A percentile compares a stretch with the other conserved stretches of the same genome.
Evolutionary conservation across 495 filamentous ascomycete species (phyloP).

Genomic region (Penicillium herquei): DNA sequence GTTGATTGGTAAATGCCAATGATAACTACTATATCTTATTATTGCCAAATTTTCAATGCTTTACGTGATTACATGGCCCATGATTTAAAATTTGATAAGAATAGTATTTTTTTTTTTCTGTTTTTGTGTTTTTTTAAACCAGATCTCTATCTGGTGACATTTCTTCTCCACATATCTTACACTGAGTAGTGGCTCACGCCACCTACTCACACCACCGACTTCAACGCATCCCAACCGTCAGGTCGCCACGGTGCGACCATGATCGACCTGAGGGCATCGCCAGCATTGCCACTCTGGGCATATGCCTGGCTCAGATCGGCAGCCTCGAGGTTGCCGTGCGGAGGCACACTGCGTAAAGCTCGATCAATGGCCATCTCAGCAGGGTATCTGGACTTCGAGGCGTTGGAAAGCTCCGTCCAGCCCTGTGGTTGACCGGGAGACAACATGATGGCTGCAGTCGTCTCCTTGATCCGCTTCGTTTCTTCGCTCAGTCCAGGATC

Average conservation of each 20-base stretch:
- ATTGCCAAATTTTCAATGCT: too few species aligned
- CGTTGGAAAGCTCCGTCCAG: conserved; percentile 69
- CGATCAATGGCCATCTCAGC: conserved; percentile 79
- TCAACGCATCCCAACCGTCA: conserved; percentile 60
- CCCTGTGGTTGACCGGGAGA: conserved; percentile 70
- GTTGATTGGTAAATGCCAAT: not conserved
- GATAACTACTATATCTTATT: not conserved
- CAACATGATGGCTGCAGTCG: conserved; percentile 71
- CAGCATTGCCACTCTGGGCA: conserved; percentile 66
- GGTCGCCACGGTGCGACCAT: conserved; percentile 78
- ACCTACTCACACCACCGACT: not conserved
- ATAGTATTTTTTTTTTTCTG: too few species aligned
- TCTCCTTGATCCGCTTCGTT: conserved; percentile 49
- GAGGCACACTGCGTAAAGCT: conserved; percentile 69
- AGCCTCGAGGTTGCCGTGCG: conserved; percentile 63
- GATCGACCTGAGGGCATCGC: conserved; percentile 73
- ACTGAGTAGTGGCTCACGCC: too few species aligned
- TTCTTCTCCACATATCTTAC: too few species aligned
- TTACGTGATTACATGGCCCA: too few species aligned
- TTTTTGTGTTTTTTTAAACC: too few species aligned
- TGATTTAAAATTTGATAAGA: too few species aligned
- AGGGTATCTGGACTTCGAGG: conserved; percentile 55
- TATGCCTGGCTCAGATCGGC: conserved; percentile 72
- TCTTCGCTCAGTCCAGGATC: conserved; percentile 35
- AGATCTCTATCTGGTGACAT: too few species aligned